These are phyloP conservation scores for Leucosporidium scottii DNA, from an alignment of 768 basidiomycete species.

Conservation along the genomic window DNA sequence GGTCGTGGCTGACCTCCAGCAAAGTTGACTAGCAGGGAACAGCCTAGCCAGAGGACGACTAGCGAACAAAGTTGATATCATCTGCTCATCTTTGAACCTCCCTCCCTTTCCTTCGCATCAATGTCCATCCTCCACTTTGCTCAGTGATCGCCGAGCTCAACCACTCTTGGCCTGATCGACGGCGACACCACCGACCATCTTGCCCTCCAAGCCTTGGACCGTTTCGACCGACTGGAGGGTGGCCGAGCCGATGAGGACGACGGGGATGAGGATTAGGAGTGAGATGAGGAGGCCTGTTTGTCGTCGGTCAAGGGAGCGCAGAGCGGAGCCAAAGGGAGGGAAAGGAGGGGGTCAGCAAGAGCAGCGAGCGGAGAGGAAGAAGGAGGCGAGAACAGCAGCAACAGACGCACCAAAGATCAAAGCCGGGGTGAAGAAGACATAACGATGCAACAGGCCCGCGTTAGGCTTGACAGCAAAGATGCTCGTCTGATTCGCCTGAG, in stretches of 20 bases:
- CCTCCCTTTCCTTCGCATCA: too few relatives aligned
- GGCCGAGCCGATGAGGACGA: slow-evolving; percentile 20
- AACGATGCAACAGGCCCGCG: slow-evolving; percentile 22
- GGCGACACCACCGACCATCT: slow-evolving; percentile 33
- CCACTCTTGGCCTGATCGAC: slow-evolving; percentile 21
- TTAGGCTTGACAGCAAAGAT: slow-evolving; percentile 20
- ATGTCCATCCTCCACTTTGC: too few relatives aligned
- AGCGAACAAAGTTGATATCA: too few relatives aligned
- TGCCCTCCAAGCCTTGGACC: slow-evolving; percentile 30
- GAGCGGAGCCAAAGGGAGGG: not conserved
- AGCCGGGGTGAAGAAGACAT: slow-evolving; percentile 28
- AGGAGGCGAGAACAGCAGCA: too few relatives aligned
- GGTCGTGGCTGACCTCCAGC: too few relatives aligned
- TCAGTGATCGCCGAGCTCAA: not conserved
- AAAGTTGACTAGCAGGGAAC: too few relatives aligned
- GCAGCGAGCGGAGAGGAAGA: too few relatives aligned
- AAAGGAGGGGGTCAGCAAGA: too few relatives aligned
- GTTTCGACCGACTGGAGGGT: slow-evolving; percentile 31
- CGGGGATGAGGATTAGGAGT: slow-evolving; percentile 31
- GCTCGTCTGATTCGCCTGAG: slow-evolving; percentile 23
- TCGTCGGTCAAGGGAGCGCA: not conserved
- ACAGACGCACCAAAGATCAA: slow-evolving; percentile 20
- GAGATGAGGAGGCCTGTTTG: slow-evolving; percentile 27
- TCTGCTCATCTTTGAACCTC: too few relatives aligned
- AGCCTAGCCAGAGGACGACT: too few relatives aligned